phyloP scores from a whole-genome alignment of 768 basidiomycete genomes.

The Lentinula lateritia region DNA sequence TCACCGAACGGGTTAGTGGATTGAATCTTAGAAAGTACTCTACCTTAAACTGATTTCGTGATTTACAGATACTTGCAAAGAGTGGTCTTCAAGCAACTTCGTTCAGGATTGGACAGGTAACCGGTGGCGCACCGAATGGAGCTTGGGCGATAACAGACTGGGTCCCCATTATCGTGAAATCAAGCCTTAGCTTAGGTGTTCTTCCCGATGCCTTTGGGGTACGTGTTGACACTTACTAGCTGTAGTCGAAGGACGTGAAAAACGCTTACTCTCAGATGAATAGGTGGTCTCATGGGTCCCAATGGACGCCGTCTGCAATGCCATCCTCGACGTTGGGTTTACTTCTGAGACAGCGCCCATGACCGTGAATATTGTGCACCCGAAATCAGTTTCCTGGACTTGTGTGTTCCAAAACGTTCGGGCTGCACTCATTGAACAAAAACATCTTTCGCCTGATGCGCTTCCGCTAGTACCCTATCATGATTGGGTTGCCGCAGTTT shows the following conservation, averaged over 20 bases:
- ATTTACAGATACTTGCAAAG: conserved; percentile 18
- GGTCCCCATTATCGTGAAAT: conserved; percentile 39
- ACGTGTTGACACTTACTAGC: conserved; percentile 11
- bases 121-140: conserved; percentile 32
- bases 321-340: conserved; percentile 27
- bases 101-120: conserved; percentile 39
- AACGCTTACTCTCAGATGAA: conserved; percentile 1
- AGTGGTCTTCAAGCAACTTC: conserved; percentile 26
- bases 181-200: conserved; percentile 21
- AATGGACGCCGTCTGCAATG: conserved; percentile 25
- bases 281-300: conserved; percentile 30
- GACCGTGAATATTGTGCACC: conserved; percentile 32
- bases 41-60: neutral
- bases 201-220: conserved; percentile 29
- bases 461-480: conserved; percentile 18
- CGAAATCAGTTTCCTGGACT: conserved; percentile 25
- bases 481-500: conserved; percentile 24
- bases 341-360: conserved; percentile 11
- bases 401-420: conserved; percentile 19
- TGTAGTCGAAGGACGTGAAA: neutral
- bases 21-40: neutral
- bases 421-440: conserved; percentile 12
- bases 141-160: conserved; percentile 41
- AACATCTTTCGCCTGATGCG: conserved; percentile 4
- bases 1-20: conserved; percentile 25